Evolutionary conservation across 192 early-diverging fungal species (phyloP).

Genomic region (Coemansia sp.): DNA sequence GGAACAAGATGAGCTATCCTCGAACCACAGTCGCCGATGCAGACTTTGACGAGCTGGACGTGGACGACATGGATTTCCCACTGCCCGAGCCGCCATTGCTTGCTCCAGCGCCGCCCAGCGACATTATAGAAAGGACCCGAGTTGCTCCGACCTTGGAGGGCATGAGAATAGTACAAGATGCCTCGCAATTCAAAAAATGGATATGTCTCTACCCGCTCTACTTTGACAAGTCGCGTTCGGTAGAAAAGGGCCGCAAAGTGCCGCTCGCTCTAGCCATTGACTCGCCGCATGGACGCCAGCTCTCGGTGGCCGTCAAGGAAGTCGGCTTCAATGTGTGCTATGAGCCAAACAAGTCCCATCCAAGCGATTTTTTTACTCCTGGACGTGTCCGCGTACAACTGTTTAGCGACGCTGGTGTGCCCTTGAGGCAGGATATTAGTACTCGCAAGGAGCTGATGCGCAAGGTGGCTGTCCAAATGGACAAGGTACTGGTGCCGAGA

Average conservation of each 20-base stretch:
- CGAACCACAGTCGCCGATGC: background rate
- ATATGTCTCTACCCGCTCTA: constrained; percentile 70
- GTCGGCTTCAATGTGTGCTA: constrained; percentile 59
- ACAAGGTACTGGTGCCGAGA: constrained; percentile 13
- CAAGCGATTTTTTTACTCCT: constrained; percentile 65
- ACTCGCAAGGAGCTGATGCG: constrained; percentile 51
- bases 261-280: constrained; percentile 51
- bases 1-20: constrained; percentile 1
- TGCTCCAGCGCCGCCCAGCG: background rate
- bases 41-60: constrained; percentile 23
- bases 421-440: constrained; percentile 44
- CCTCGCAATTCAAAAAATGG: constrained; percentile 51
- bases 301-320: constrained; percentile 60
- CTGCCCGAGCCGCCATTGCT: constrained; percentile 25
- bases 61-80: constrained; percentile 54
- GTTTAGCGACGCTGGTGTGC: constrained; percentile 45
- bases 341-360: constrained; percentile 65
- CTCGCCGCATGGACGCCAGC: constrained; percentile 59
- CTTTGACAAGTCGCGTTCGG: constrained; percentile 59
- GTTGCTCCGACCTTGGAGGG: constrained; percentile 16
- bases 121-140: constrained; percentile 4
- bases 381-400: constrained; percentile 65
- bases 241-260: constrained; percentile 61
- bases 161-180: constrained; percentile 22
- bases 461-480: constrained; percentile 21